Evolutionary conservation across 2,329 filamentous ascomycete genomes (phyloP), one percentile per base, ranked within the genome.

Genomic region (Tolypocladium pustulatum): DNA sequence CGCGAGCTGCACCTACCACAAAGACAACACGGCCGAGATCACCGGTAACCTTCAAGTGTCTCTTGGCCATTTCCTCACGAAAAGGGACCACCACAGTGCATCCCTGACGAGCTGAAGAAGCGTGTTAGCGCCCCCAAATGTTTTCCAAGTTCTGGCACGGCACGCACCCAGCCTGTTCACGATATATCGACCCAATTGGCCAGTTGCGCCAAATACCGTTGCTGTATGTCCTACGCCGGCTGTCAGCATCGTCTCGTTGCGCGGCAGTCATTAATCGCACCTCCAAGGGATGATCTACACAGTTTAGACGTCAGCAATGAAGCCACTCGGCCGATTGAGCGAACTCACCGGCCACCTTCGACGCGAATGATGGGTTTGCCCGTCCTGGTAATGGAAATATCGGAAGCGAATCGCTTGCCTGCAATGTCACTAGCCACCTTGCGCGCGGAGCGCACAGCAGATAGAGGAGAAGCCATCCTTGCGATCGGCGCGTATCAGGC

Each of bases 41-140:
- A 76, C 94, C 94, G n/a, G 91, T 82, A 60, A 96, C 86, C 78
- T 97, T 97, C 70, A 99, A 80, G 78, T 97, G 93, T 67, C 94
- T 88, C 83, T 97, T 97, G 67, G 88, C 81, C 92, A 97, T 97
- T 76, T 97, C 94, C 79, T 99, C 94, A 53, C 94, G 88, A 81
- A 85, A 99, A 55, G 94, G 94, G 61, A 97, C 76, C 61, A 99
- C 85, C 46, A 99, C 94, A 43, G 89, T 96, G 76, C 91, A 96
- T 86, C 94, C 94, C 77, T 91, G 86, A 63, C 90, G 87, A 67
- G 94, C 93, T 96, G 56, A 40, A 22, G 58, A 7, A 56, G 57
- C 60, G 49, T 59, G 59, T 71, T 57, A 71, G 66, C 52, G 56
- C 34, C 58, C 40, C 40, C 15, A 17, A 10, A 27, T n/a, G 40